A percentile compares a stretch with the other conserved stretches of the same genome.
Evolutionary conservation across 257 asterid genomes (phyloP).

Genomic region (Fraxinus anomala): DNA sequence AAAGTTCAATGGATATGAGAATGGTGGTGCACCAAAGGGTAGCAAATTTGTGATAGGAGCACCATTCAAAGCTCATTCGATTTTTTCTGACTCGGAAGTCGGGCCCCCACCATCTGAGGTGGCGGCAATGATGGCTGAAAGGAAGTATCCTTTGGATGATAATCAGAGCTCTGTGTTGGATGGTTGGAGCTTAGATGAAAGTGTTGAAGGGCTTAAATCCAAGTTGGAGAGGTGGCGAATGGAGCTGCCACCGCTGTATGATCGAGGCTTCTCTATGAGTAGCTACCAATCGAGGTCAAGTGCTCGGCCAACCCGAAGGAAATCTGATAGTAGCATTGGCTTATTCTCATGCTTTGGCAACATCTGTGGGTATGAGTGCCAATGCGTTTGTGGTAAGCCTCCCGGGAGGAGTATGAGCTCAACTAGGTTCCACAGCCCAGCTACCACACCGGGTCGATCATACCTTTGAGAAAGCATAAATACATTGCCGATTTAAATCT

Average conservation of each 20-base stretch:
- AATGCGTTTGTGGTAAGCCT: constrained; percentile 56
- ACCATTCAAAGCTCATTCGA: constrained; percentile 32
- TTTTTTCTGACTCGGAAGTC: constrained; percentile 49
- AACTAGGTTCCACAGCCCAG: constrained; percentile 37
- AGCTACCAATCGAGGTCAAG: constrained; percentile 34
- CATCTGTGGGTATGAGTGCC: constrained; percentile 54
- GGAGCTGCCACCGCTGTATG: constrained; percentile 52
- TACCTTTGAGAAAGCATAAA: constrained; percentile 28
- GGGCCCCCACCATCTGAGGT: constrained; percentile 78
- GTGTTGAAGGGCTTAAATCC: constrained; percentile 62
- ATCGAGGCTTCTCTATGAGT: constrained; percentile 39
- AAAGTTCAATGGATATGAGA: constrained; percentile 18
- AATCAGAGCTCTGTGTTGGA: constrained; percentile 64
- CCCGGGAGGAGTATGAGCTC: constrained; percentile 15
- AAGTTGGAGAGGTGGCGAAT: constrained; percentile 74
- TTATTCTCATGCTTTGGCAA: constrained; percentile 63
- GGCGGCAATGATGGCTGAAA: constrained; percentile 55
- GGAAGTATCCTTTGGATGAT: constrained; percentile 45
- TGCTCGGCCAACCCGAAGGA: constrained; percentile 25
- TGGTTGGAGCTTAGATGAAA: constrained; percentile 69
- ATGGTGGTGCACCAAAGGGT: constrained; percentile 24
- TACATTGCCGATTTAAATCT: neutral
- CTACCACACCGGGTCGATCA: constrained; percentile 33
- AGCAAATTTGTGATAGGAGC: constrained; percentile 22
- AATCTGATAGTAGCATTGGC: constrained; percentile 26